Conservation (phyloP, 306 rosid genomes). For the Cucurbita ficifolia region DNA sequence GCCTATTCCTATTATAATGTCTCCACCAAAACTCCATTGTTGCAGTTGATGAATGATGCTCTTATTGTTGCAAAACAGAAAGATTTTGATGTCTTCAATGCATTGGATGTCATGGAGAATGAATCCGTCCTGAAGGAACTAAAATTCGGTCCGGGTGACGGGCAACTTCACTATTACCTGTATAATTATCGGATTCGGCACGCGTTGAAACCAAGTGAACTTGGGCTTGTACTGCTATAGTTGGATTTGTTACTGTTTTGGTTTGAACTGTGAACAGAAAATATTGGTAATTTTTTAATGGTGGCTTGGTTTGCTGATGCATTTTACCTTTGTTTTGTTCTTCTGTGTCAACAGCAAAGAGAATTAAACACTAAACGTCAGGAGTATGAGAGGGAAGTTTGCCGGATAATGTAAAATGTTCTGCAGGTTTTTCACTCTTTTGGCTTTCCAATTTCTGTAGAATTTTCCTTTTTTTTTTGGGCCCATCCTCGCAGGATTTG, state of each 20-base stretch:
- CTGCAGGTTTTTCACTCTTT: neutral
- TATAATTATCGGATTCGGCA: conserved; percentile 34
- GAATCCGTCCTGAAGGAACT: conserved; percentile 44
- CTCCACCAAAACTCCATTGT: conserved; percentile 51
- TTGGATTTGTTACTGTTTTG: conserved; percentile 6
- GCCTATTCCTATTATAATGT: conserved; percentile 76
- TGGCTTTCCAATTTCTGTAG: neutral
- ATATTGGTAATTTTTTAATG: neutral
- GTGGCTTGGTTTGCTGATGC: conserved; percentile 4
- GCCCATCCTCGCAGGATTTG: neutral
- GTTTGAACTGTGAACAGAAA: conserved; percentile 7
- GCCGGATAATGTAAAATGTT: conserved; percentile 2
- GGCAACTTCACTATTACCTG: conserved; percentile 55
- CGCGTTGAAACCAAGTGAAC: conserved; percentile 48
- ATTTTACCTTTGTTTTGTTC: conserved; percentile 13
- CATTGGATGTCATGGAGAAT: conserved; percentile 73
- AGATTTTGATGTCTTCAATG: conserved; percentile 72
- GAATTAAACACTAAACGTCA: neutral
- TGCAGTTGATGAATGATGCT: conserved; percentile 69
- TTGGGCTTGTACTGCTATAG: conserved; percentile 58
- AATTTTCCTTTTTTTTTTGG: neutral
- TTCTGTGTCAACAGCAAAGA: conserved; percentile 6
- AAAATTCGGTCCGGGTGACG: conserved; percentile 56
- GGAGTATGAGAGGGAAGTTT: neutral
- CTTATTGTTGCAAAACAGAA: conserved; percentile 59